A percentile compares a stretch with the other conserved stretches of the same genome.
Conservation (phyloP, 179 eudicot species). For the Corrigiola litoralis region DNA sequence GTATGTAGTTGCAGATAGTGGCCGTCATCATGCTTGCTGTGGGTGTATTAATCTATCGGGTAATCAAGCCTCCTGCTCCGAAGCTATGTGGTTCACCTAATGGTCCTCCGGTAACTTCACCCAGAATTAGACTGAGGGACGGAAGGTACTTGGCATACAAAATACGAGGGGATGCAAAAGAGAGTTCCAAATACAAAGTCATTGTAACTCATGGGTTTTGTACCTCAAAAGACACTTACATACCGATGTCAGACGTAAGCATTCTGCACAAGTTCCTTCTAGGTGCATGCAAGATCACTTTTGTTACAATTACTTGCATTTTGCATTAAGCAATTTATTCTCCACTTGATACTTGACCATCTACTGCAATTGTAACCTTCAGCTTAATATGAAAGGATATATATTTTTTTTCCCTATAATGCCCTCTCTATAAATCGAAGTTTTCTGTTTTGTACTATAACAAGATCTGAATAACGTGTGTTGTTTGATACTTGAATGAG, state of each 20-base stretch:
- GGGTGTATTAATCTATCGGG: slow-evolving; percentile 32
- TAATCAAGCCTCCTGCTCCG: slow-evolving; percentile 48
- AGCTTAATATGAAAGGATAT: too few species aligned
- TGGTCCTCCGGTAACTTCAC: slow-evolving; percentile 49
- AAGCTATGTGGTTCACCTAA: slow-evolving; percentile 42
- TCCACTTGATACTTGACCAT: not conserved
- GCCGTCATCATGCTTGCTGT: slow-evolving; percentile 11
- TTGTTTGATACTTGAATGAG: too few species aligned
- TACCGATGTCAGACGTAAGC: slow-evolving; percentile 55
- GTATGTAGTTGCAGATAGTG: slow-evolving; percentile 14
- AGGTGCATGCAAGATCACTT: too few species aligned
- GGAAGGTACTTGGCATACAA: slow-evolving; percentile 67
- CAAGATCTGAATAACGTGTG: too few species aligned
- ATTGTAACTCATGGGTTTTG: slow-evolving; percentile 55
- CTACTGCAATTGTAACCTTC: too few species aligned
- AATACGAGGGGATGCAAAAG: slow-evolving; percentile 38
- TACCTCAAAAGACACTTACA: slow-evolving; percentile 42
- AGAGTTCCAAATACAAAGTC: slow-evolving; percentile 44
- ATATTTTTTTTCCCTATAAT: too few species aligned
- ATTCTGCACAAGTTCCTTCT: slow-evolving; percentile 23
- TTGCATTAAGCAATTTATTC: not conserved
- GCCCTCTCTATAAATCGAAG: too few species aligned
- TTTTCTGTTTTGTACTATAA: too few species aligned
- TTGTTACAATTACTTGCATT: not conserved
- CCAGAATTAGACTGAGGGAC: slow-evolving; percentile 52